A percentile compares a stretch with the other conserved stretches of the same genome.
Conservation (phyloP, 2,329 filamentous ascomycete species). For the Tricladium varicosporioides region DNA sequence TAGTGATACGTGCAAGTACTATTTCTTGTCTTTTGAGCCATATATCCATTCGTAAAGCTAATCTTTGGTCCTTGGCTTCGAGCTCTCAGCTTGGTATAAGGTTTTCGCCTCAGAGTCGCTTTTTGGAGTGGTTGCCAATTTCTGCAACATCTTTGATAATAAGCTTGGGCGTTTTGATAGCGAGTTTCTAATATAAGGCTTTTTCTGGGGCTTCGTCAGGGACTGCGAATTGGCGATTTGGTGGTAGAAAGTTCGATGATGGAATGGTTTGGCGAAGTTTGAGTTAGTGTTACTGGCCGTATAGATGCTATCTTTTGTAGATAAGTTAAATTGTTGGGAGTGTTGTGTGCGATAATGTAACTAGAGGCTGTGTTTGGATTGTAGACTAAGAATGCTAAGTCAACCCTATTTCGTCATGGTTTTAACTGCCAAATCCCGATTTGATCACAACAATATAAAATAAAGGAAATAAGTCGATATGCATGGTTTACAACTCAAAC, state of each 20-base stretch:
- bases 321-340: constrained; percentile 3
- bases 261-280: constrained; percentile 4
- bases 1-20: constrained; percentile 4
- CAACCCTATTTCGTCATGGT: neutral
- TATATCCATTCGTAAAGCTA: constrained; percentile 2
- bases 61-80: constrained; percentile 3
- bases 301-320: constrained; percentile 5
- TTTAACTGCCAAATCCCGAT: constrained; percentile 1
- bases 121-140: constrained; percentile 2
- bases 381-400: neutral
- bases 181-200: neutral
- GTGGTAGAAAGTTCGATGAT: constrained; percentile 1
- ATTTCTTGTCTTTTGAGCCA: constrained; percentile 7
- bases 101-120: constrained; percentile 6
- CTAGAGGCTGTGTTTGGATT: neutral
- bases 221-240: neutral
- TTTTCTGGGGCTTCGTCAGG: neutral
- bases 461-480: neutral
- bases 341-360: neutral
- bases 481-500: neutral
- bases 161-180: neutral
- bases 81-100: constrained; percentile 4
- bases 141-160: constrained; percentile 4
- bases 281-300: constrained; percentile 3
- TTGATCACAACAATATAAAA: neutral